A percentile compares a stretch with the other conserved stretches of the same genome.
Conservation (phyloP, 2,329 filamentous ascomycete genomes). For the Coniochaeta sp. region DNA sequence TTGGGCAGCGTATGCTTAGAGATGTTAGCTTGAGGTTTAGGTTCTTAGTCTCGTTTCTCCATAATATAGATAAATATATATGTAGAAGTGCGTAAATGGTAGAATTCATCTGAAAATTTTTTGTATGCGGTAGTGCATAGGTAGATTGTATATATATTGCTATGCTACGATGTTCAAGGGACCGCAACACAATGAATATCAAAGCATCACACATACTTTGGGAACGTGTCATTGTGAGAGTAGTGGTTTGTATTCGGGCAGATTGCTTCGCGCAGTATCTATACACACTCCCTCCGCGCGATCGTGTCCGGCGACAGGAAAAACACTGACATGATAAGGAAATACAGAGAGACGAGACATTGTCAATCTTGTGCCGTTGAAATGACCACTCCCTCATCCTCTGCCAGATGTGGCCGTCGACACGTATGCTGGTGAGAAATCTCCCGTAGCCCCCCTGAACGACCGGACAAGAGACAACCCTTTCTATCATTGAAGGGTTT, state of each 20-base stretch:
- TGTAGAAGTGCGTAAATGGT: no score
- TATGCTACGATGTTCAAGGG: background rate
- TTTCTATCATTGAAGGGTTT: background rate
- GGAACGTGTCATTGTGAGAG: background rate
- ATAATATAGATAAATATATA: no score
- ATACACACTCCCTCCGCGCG: background rate
- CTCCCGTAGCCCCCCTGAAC: slow-evolving; percentile 3
- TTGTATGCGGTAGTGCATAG: background rate
- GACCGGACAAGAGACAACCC: background rate
- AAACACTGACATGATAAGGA: background rate
- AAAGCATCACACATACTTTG: no score
- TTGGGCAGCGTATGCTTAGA: slow-evolving; percentile 39
- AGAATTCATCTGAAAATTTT: background rate
- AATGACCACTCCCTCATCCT: slow-evolving; percentile 4
- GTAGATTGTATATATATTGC: no score
- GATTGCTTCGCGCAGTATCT: background rate
- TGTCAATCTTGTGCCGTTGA: slow-evolving; percentile 8
- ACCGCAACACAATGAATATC: background rate
- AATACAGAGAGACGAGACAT: slow-evolving; percentile 3
- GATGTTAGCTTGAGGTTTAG: background rate
- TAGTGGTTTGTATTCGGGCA: background rate
- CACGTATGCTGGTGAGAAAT: slow-evolving; percentile 2
- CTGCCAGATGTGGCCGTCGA: slow-evolving; percentile 2
- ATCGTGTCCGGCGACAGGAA: background rate
- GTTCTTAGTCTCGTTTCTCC: background rate